Evolutionary conservation across 768 basidiomycete genomes (phyloP), one percentile per base, ranked within the genome.

Genomic region (Macrocybe gigantea): DNA sequence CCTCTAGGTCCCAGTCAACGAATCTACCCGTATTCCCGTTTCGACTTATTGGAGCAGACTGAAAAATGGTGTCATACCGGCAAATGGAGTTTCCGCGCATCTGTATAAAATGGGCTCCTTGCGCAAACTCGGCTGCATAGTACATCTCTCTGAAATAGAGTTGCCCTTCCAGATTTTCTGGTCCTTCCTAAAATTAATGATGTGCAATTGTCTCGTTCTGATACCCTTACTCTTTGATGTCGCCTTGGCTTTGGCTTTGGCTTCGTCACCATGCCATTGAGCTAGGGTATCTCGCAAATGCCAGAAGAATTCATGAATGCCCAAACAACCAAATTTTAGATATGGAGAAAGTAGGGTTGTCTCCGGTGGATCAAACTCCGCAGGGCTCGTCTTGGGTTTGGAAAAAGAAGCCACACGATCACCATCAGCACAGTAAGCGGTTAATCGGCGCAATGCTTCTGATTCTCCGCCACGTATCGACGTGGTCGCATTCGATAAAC

Each of bases 91-190:
- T 56, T 47, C 48, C 49, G 45, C 51, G 49, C 15, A 42, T 36
- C 38, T 45, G 44, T 29, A 44, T 42, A 49, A 51, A 45, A 40
- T 39, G 31, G 33, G 14, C 32, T 38, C 45, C 45, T 15, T 47
- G 37, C 12, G 49, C 47, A 33, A 15, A 30, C 41, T 45, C 35
- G 37, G 44, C 42, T 33, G 14, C 38, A 36, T 47, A 45, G 45
- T 47, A 46, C 45, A 51, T 46, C 38, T 45, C 52, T 45, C 48
- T 51, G 40, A 50, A 51, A 42, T 45, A 46, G 43, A 52, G 42
- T 49, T 49, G 45, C 45, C 50, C 51, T 45, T 41, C 15, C 34
- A 48, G 37, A 34, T 50, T 50, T 42, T 39, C 49, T 14, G 47
- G 46, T 49, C 44, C 45, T 48, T 14, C 12, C 22, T 14, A 10